Conservation (phyloP, 2,329 filamentous ascomycete genomes). For the Annulohypoxylon truncatum region DNA sequence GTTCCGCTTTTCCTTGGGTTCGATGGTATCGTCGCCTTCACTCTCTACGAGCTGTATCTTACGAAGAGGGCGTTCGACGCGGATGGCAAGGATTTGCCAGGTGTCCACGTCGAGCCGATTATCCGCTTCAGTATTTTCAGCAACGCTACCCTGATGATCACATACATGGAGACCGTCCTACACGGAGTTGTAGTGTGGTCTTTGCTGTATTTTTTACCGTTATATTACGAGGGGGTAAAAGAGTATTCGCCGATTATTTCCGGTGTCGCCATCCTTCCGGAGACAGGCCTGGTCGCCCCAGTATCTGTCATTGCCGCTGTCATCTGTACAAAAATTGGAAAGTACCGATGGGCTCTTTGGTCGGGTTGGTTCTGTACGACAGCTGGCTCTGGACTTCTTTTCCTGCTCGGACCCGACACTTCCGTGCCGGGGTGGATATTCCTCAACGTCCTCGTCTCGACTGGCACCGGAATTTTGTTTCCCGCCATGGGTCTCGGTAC, state of each 20-base stretch:
- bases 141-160: conserved; percentile 9
- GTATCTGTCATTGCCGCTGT: conserved; percentile 12
- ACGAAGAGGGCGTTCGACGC: conserved; percentile 17
- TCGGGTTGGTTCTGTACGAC: conserved; percentile 18
- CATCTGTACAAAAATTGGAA: conserved; percentile 1
- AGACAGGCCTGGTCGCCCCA: conserved; percentile 16
- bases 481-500: conserved; percentile 12
- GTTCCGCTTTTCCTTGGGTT: conserved; percentile 18
- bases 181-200: conserved; percentile 23
- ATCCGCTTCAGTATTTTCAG: conserved; percentile 19
- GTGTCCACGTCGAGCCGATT: conserved; percentile 15
- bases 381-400: conserved; percentile 15
- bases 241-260: conserved; percentile 16
- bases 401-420: conserved; percentile 9
- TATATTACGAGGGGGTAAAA: conserved; percentile 22
- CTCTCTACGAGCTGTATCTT: conserved; percentile 16
- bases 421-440: conserved; percentile 16
- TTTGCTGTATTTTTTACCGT: conserved; percentile 17
- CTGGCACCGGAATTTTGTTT: conserved; percentile 11
- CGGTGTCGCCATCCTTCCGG: conserved; percentile 16
- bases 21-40: conserved; percentile 18
- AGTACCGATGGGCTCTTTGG: conserved; percentile 24
- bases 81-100: conserved; percentile 1
- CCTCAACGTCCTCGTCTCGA: conserved; percentile 17
- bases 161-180: conserved; percentile 9